Percentiles rank a stretch among this genome's conserved stretches.
These are phyloP conservation scores for Lagenaria siceraria DNA, from an alignment of 306 rosid species.

Conservation along the genomic window DNA sequence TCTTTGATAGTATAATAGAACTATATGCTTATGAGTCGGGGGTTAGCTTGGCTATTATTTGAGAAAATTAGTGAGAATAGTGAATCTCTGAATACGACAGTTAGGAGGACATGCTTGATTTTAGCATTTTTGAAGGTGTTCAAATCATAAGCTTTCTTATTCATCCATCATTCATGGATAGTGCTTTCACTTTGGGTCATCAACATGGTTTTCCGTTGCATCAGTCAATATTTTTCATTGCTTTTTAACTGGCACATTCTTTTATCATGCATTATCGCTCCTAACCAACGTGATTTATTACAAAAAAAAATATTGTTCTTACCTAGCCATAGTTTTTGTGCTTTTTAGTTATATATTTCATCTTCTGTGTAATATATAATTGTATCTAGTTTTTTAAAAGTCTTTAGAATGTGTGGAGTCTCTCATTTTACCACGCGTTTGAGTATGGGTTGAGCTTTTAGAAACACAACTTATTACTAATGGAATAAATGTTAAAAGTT, in stretches of 20 bases:
- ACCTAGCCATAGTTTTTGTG: neutral
- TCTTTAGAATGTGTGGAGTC: neutral
- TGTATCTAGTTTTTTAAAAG: neutral
- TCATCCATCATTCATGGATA: neutral
- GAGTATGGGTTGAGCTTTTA: neutral
- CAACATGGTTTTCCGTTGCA: neutral
- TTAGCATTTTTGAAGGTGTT: neutral
- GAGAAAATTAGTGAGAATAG: neutral
- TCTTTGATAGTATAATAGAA: conserved; percentile 4
- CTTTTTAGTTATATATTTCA: neutral
- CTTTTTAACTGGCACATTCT: neutral
- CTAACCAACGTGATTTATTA: neutral
- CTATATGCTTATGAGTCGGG: neutral
- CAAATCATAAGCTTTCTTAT: neutral
- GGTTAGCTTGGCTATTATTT: neutral
- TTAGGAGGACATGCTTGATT: neutral
- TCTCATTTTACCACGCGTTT: neutral
- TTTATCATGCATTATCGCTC: neutral
- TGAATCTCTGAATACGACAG: neutral
- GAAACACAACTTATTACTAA: neutral
- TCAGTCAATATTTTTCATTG: neutral
- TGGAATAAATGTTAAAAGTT: neutral
- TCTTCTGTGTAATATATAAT: neutral
- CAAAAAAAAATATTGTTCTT: neutral
- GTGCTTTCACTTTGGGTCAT: neutral